A percentile compares a stretch with the other conserved stretches of the same genome.
phyloP scores from a whole-genome alignment of 1,284 basidiomycete species.

The Chondrostereum purpureum region DNA sequence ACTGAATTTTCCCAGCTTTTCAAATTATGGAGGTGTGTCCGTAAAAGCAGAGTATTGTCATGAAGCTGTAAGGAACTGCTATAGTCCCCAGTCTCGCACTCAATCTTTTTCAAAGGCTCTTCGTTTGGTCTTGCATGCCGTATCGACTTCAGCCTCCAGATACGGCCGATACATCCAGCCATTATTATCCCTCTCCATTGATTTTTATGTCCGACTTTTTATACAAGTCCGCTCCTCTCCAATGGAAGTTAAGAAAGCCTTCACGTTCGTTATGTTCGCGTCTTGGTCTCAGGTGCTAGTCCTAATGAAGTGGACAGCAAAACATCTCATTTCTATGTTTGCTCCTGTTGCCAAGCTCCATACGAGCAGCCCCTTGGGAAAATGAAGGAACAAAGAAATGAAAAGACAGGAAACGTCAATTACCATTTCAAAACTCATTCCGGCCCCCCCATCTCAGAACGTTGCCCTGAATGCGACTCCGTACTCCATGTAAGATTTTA shows the following conservation, averaged over 20 bases:
- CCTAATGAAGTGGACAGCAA: constrained; percentile 43
- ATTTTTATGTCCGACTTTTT: constrained; percentile 96
- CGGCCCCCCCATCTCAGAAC: constrained; percentile 62
- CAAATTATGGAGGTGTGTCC: constrained; percentile 94
- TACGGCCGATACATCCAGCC: constrained; percentile 93
- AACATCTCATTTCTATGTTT: constrained; percentile 78
- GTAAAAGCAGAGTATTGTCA: constrained; percentile 92
- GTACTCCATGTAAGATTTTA: constrained; percentile 55
- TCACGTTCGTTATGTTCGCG: constrained; percentile 50
- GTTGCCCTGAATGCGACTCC: constrained; percentile 80
- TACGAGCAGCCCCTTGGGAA: constrained; percentile 78
- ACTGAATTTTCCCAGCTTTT: constrained; percentile 50
- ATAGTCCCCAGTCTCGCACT: constrained; percentile 3
- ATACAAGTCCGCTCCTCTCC: constrained; percentile 74
- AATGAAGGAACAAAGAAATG: constrained; percentile 50
- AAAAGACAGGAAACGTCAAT: constrained; percentile 49
- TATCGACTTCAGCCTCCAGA: constrained; percentile 82
- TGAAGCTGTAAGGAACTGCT: constrained; percentile 60
- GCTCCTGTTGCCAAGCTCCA: constrained; percentile 74
- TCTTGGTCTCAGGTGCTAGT: constrained; percentile 6
- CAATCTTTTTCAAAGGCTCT: constrained; percentile 54
- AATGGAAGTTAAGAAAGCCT: constrained; percentile 81
- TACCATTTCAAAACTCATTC: constrained; percentile 65
- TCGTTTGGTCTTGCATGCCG: constrained; percentile 80
- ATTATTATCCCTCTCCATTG: constrained; percentile 90